Conservation (phyloP, 2,329 filamentous ascomycete genomes). For the Blastomyces gilchristii region DNA sequence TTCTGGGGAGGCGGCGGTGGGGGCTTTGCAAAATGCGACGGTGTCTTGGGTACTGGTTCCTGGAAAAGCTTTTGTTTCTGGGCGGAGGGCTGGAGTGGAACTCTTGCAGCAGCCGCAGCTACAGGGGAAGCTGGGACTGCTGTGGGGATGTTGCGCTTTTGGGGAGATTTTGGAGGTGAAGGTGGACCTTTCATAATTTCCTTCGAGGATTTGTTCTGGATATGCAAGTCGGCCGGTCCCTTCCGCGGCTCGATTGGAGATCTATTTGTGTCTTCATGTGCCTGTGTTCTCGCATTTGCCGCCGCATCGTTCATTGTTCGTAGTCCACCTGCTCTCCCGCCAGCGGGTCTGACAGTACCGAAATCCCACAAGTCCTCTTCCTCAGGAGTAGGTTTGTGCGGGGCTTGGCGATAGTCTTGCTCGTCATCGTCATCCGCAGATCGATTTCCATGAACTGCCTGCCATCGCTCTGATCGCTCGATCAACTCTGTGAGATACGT, state of each 20-base stretch:
- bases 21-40: conserved; percentile 38
- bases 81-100: conserved; percentile 52
- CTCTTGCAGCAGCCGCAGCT: conserved; percentile 53
- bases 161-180: conserved; percentile 21
- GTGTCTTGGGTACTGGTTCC: conserved; percentile 35
- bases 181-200: conserved; percentile 3
- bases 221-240: background rate
- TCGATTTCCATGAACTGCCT: conserved; percentile 63
- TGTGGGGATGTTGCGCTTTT: conserved; percentile 40
- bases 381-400: conserved; percentile 38
- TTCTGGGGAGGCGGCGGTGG: conserved; percentile 22
- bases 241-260: conserved; percentile 2
- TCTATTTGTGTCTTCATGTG: conserved; percentile 39
- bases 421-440: conserved; percentile 57
- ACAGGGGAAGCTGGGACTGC: conserved; percentile 20
- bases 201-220: conserved; percentile 2
- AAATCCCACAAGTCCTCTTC: conserved; percentile 97
- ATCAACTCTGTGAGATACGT: conserved; percentile 96
- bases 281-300: conserved; percentile 60
- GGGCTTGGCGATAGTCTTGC: conserved; percentile 22
- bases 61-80: conserved; percentile 45
- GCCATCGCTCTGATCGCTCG: conserved; percentile 79
- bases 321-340: conserved; percentile 52
- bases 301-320: conserved; percentile 70
- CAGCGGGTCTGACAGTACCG: conserved; percentile 80